phyloP scores from a whole-genome alignment of 1,284 basidiomycete genomes.

The Cystobasidium pallidum region DNA sequence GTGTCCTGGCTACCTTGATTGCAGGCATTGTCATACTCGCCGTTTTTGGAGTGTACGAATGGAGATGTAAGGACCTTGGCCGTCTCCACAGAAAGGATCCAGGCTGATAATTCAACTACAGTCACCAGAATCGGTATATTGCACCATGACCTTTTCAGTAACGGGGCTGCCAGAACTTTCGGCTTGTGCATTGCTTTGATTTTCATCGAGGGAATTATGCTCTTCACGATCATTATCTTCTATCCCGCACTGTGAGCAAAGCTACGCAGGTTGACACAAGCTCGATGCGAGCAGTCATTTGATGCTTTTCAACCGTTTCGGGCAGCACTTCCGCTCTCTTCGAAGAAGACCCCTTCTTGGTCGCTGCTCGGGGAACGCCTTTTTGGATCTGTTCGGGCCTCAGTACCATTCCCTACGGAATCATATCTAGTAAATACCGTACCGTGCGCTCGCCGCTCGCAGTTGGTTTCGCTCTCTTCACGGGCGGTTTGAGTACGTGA shows the following conservation, averaged over 20 bases:
- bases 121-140: slow-evolving; percentile 47
- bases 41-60: slow-evolving; percentile 37
- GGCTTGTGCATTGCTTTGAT: slow-evolving; percentile 45
- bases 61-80: slow-evolving; percentile 28
- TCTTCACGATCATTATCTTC: slow-evolving; percentile 46
- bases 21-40: slow-evolving; percentile 21
- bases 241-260: slow-evolving; percentile 38
- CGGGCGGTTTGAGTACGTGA: slow-evolving; percentile 35
- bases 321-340: slow-evolving; percentile 43
- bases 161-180: slow-evolving; percentile 42
- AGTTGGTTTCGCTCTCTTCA: slow-evolving; percentile 45
- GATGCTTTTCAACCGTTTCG: background rate
- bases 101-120: background rate
- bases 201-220: slow-evolving; percentile 46
- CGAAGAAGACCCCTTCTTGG: slow-evolving; percentile 42
- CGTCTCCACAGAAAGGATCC: background rate
- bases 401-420: slow-evolving; percentile 41
- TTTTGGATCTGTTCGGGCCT: slow-evolving; percentile 33
- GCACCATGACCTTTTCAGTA: slow-evolving; percentile 49
- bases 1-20: slow-evolving; percentile 24
- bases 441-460: slow-evolving; percentile 44
- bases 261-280: no score
- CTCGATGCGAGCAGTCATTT: no score
- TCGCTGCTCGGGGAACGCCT: slow-evolving; percentile 21
- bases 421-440: slow-evolving; percentile 44